Evolutionary conservation across 2,329 filamentous ascomycete genomes (phyloP).

Genomic region (Colletotrichum orchidophilum): DNA sequence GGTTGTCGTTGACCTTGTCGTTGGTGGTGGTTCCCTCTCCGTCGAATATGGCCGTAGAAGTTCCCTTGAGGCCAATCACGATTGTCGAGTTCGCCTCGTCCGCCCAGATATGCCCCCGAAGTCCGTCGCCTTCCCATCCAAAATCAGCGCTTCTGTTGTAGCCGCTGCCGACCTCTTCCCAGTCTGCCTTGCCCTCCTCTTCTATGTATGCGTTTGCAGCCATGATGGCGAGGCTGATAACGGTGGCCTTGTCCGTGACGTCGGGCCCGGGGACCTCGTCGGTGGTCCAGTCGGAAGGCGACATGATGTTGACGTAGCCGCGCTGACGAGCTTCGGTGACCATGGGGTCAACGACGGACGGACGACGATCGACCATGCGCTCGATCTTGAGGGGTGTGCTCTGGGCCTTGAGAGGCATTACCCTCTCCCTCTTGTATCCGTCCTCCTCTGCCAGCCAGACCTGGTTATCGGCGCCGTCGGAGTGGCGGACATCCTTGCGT

Average conservation of each 20-base stretch:
- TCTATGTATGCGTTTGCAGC: constrained; percentile 89
- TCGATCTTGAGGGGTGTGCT: constrained; percentile 78
- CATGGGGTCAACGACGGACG: constrained; percentile 80
- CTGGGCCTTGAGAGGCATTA: constrained; percentile 66
- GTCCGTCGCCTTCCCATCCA: constrained; percentile 89
- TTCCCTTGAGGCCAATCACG: constrained; percentile 93
- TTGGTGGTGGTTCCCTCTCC: constrained; percentile 97
- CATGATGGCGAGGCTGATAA: constrained; percentile 88
- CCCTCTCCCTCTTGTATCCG: constrained; percentile 58
- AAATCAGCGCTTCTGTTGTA: constrained; percentile 92
- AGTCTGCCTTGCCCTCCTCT: constrained; percentile 76
- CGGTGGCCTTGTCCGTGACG: constrained; percentile 83
- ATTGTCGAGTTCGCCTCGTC: constrained; percentile 87
- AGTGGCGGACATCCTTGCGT: constrained; percentile 72
- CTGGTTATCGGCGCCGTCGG: constrained; percentile 57
- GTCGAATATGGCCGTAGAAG: constrained; percentile 89
- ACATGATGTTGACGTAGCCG: constrained; percentile 74
- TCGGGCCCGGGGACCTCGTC: constrained; percentile 84
- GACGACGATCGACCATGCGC: constrained; percentile 80
- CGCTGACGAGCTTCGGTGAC: constrained; percentile 76
- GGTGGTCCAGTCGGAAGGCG: constrained; percentile 81
- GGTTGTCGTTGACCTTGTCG: constrained; percentile 97
- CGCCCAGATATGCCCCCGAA: constrained; percentile 91
- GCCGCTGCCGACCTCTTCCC: constrained; percentile 80
- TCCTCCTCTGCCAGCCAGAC: constrained; percentile 73